Evolutionary conservation across 108 stramenopile species (phyloP), one percentile per base, ranked within the genome.

Genomic region (Nitzschia sp.): DNA sequence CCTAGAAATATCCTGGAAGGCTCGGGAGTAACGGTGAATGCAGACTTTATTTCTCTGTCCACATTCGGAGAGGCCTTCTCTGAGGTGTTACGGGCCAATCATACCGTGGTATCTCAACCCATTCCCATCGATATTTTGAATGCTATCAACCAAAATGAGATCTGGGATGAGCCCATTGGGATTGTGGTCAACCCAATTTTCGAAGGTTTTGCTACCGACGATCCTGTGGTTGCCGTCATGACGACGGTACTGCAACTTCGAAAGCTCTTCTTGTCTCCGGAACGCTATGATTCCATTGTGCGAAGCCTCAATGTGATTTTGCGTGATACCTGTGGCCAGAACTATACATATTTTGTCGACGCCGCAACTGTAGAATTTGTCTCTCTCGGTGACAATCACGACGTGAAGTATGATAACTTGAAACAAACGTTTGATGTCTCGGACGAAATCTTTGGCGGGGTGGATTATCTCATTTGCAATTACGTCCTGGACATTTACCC

Each of bases 101-200:
- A 48, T 17, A 48, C 46, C 6, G 17, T 15, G 14, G 3, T 48
- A 17, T 48, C 46, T 17, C 46, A 48, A 48, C 46, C 46, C 2
- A 17, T 48, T 15, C n/a, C 46, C 17, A 15, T 17, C 14, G 17
- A 48, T 2, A 48, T 48, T 48, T 48, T 17, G 17, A 15, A 17
- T 48, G 46, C 46, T 48, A 17, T 48, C 17, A 15, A 48, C 29
- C 29, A 34, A 34, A 5, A 34, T 34, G 29, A 34, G 29, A 3
- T 3, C 5, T 34, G 29, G 46, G 46, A 48, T 48, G 46, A 17
- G 17, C 46, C 46, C n/a, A 17, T 17, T 48, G 68, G 67, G 34
- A 41, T 75, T 17, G 55, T 56, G 0, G 39, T 75, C 15, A 8
- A 68, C 56, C 67, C 43, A 9, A 62, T 75, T 20, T 52, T 62